phyloP scores from a whole-genome alignment of 257 asterid species.

The Knoxia roxburghii region DNA sequence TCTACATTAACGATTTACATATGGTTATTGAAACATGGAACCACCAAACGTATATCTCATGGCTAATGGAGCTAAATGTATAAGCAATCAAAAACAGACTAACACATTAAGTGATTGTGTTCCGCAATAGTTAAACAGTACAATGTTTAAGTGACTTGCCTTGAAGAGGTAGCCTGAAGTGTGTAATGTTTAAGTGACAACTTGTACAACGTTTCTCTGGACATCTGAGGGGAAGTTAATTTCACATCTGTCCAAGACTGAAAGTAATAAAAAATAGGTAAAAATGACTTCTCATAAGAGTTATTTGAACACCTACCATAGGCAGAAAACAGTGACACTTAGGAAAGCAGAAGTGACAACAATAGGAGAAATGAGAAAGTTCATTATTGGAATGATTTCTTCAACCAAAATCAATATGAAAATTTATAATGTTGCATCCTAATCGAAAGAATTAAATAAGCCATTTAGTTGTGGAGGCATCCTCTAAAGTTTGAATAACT shows the following conservation, averaged over 20 bases:
- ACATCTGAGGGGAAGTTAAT: constrained; percentile 95
- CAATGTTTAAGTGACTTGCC: constrained; percentile 33
- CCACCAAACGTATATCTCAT: not conserved
- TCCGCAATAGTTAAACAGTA: not conserved
- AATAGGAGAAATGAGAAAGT: not conserved
- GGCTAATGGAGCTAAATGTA: not conserved
- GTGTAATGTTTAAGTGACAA: constrained; percentile 56
- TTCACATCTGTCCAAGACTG: constrained; percentile 89
- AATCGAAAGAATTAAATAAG: not conserved
- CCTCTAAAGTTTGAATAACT: not conserved
- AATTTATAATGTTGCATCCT: too few relatives aligned
- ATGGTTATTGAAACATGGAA: not conserved
- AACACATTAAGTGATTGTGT: not conserved
- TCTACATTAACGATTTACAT: constrained; percentile 1
- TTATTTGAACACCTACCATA: not conserved
- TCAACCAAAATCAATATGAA: not conserved
- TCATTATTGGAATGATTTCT: not conserved
- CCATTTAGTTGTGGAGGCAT: not conserved
- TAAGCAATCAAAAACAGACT: not conserved
- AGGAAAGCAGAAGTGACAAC: not conserved
- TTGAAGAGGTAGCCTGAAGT: constrained; percentile 55
- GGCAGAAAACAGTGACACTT: not conserved
- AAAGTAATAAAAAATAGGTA: constrained; percentile 10
- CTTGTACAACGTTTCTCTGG: constrained; percentile 77
- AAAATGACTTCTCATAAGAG: not conserved